Evolutionary conservation across 164 flowering plant species (phyloP), one percentile per base, ranked within the genome.

Genomic region (Macadamia tetraphylla): DNA sequence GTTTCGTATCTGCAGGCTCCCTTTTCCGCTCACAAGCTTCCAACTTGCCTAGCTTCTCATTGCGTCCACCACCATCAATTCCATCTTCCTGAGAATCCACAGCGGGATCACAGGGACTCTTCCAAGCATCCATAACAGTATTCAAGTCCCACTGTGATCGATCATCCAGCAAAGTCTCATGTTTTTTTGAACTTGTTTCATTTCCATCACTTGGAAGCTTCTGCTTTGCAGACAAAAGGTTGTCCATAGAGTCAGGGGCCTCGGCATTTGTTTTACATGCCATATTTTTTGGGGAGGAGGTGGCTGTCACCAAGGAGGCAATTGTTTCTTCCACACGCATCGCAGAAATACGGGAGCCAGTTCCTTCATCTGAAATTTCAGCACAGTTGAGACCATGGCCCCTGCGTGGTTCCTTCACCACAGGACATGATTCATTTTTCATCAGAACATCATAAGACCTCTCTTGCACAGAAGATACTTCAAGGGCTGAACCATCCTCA

Each of bases 91-190:
- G 42, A 58, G 74, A 67, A 64, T 49, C 71, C 52, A 43, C 70
- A 75, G 30, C 8, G 15, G 65, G 30, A 78, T 73, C 76, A 73
- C 18, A 52, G 51, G 91, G 86, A 53, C 72, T 58, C 42, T 69
- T 85, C 92, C 92, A 89, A 29, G 80, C 85, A 65, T 87, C 89
- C 88, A 87, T 86, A 31, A 66, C 73, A 53, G 78, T 74, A 64
- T 90, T 90, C 62, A 90, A 70, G 76, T 90, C 92, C 92, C 92
- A 90, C 58, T 80, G 79, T 30, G 75, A 75, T 70, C 92, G 72
- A 52, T 71, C 82, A 69, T 81, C 90, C 53, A 78, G 81, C 3
- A 70, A 68, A 43, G 63, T 55, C 18, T 46, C 74, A 15, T 72
- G 35, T 61, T 29, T 64, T 57, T 60, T 67, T 11, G 6, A 31